phyloP scores from a whole-genome alignment of 441 rosid genomes.

The Populus hybrid region DNA sequence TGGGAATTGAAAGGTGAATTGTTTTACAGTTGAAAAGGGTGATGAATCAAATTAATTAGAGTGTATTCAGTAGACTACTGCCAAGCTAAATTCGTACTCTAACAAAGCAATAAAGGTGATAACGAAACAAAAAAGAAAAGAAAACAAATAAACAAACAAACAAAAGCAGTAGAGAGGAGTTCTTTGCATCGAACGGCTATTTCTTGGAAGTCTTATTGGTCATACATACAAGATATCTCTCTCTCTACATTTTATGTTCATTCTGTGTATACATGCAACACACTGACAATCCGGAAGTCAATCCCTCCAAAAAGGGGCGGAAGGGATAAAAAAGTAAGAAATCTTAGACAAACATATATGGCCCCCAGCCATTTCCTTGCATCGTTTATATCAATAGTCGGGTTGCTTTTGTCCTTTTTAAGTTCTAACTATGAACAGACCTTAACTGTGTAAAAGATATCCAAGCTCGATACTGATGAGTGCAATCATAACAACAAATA shows the following conservation, averaged over 20 bases:
- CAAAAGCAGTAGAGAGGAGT: too few relatives aligned
- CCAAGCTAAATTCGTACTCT: background rate
- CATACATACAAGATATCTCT: background rate
- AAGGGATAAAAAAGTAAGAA: too few relatives aligned
- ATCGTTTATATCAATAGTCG: background rate
- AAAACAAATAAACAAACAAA: too few relatives aligned
- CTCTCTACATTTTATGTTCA: background rate
- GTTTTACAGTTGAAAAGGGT: background rate
- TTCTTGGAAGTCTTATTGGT: background rate
- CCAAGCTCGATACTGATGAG: conserved; percentile 58
- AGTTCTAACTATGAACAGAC: conserved; percentile 24
- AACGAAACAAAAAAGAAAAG: too few relatives aligned
- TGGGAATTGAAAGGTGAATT: background rate
- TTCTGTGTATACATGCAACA: background rate
- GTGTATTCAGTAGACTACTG: background rate
- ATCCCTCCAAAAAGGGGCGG: background rate
- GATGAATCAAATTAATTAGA: background rate
- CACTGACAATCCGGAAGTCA: background rate
- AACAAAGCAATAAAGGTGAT: background rate
- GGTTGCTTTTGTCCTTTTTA: background rate
- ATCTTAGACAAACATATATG: background rate
- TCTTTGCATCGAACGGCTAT: too few relatives aligned
- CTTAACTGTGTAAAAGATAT: conserved; percentile 38
- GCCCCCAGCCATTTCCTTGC: background rate
- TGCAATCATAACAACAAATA: conserved; percentile 75